Base-by-base conservation (phyloP, 352 stramenopile genomes). In the Globisporangium spiculum region DNA sequence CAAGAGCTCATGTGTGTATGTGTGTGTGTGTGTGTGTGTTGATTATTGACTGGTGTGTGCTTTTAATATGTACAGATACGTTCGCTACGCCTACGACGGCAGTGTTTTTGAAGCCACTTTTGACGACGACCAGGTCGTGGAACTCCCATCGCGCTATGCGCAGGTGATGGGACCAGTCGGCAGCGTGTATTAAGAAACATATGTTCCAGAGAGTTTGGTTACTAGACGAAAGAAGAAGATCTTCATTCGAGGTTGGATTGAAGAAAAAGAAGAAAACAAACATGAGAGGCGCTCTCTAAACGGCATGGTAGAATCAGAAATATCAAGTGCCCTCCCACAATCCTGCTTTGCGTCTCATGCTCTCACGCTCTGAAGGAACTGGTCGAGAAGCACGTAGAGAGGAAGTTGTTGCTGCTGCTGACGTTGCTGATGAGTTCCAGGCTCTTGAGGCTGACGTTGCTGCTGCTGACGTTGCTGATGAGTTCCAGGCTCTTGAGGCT, bases 51-150 rank as follows among this genome's bases (percentile, higher is more conserved):
- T 20, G 16, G 38, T 54, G 6, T 26, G 8, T 38, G 22, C 12
- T 44, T 20, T 22, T 18, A 64, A 18, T 44, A 1, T 20, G 59
- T 68, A 59, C 59, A 93, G 86, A 32, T 93, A 94, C 41, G 78
- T 93, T 48, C 87, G 85, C 41, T 95, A 95, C 71, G 72, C 83
- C 32, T 92, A 83, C 68, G 77, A 87, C 54, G 82, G 77, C 32
- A 70, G 81, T 36, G 84, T 95, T 57, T 95, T 91, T 57, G 87
- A 95, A 75, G 87, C 83, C 24, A 93, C 87, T 12, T 95, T 93
- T 57, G 80, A 88, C 46, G 87, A 95, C 66, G 66, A 86, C 14
- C 84, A 93, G 67, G 78, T 71, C 9, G 85, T 95, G 12, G 77
- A 76, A 59, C 75, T 95, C 69, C 87, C 87, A 50, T 93, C 87